Conservation (phyloP, 768 basidiomycete genomes). For the Obba rivulosa region DNA sequence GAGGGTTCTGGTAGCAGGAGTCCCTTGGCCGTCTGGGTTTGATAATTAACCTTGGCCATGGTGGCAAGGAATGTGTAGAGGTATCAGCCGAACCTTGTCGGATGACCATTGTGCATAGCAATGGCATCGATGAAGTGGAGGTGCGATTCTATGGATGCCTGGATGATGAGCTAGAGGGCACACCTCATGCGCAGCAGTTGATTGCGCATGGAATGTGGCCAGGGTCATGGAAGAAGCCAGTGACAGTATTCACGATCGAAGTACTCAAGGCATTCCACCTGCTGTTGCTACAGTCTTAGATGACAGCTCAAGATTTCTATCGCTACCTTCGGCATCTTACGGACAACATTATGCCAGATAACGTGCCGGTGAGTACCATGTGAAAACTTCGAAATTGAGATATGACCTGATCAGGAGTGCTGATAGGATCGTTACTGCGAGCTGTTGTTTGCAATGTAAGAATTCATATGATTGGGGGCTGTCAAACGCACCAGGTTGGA, state of each 20-base stretch:
- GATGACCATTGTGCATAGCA: no score
- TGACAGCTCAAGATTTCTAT: constrained; percentile 3
- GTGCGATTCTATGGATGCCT: no score
- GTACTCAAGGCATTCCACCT: neutral
- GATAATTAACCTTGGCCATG: no score
- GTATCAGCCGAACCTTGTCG: no score
- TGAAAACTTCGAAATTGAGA: no score
- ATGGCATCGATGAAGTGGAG: no score
- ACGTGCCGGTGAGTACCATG: no score
- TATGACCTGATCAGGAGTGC: no score
- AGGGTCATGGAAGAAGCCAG: neutral
- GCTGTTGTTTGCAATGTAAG: neutral
- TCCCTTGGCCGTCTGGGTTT: no score
- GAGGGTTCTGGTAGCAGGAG: no score
- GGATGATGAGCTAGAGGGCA: no score
- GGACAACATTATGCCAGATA: neutral
- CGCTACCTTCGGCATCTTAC: neutral
- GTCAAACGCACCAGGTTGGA: neutral
- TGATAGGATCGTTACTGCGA: constrained; percentile 3
- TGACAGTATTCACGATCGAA: neutral
- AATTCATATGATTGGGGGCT: neutral
- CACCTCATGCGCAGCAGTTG: neutral
- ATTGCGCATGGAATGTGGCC: neutral
- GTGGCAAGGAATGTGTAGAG: no score
- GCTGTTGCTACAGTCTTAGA: neutral